Conservation (phyloP, 768 basidiomycete species). For the Amanita rubescens region DNA sequence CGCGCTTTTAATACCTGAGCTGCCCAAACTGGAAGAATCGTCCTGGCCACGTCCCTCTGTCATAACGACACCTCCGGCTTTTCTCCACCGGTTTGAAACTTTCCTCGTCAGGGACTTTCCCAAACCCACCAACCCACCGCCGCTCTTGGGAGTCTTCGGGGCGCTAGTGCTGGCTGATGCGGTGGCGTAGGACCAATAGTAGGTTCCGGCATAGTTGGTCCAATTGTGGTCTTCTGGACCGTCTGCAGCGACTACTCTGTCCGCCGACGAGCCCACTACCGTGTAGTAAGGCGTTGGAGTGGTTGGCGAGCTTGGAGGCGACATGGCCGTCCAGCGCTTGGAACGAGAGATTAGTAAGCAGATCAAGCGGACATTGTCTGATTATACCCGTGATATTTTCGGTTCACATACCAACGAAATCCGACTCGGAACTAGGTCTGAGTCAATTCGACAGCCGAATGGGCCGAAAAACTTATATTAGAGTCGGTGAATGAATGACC, state of each 20-base stretch:
- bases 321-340: background rate
- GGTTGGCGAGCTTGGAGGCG: background rate
- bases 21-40: background rate
- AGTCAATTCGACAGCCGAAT: no score
- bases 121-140: background rate
- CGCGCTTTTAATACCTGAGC: background rate
- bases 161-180: background rate
- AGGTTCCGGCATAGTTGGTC: background rate
- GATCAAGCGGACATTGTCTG: no score
- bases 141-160: background rate
- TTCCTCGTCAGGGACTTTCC: constrained; percentile 4
- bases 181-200: constrained; percentile 1
- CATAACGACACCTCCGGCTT: background rate
- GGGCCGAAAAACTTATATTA: no score
- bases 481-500: no score
- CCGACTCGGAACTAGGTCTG: no score
- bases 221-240: background rate
- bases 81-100: background rate
- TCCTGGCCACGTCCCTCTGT: background rate
- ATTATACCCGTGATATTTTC: no score
- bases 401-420: no score
- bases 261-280: background rate
- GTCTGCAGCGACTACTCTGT: background rate
- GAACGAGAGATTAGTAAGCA: background rate
- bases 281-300: background rate